These are phyloP conservation scores for Fraxinus americana DNA, from an alignment of 257 asterid genomes.

Conservation along the genomic window DNA sequence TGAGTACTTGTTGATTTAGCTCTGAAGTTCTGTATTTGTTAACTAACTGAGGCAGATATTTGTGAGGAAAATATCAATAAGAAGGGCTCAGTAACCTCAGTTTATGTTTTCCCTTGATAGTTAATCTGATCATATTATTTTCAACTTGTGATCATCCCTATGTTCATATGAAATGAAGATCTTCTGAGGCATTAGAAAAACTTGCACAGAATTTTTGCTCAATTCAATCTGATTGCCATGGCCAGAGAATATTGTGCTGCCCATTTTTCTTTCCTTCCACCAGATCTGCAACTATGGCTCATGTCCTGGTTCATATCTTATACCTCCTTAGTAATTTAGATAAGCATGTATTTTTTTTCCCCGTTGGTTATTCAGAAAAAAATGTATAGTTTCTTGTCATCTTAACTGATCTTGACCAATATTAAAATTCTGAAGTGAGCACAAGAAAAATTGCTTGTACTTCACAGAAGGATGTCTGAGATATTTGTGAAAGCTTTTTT, in stretches of 20 bases:
- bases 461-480: conserved; percentile 19
- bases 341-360: not conserved
- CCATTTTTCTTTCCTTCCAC: not conserved
- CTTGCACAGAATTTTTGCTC: not conserved
- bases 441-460: not conserved
- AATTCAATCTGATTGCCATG: not conserved
- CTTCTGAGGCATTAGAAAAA: not conserved
- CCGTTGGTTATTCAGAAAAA: not conserved
- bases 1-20: not conserved
- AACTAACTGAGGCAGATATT: not conserved
- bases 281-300: not conserved
- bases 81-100: not conserved
- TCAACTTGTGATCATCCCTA: not conserved
- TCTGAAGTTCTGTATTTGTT: not conserved
- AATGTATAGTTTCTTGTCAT: not conserved
- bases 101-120: not conserved
- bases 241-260: not conserved
- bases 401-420: not conserved
- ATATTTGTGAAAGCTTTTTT: not conserved
- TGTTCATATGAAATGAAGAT: not conserved
- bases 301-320: not conserved
- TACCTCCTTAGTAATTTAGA: not conserved
- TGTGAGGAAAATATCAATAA: not conserved
- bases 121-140: not conserved
- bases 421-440: not conserved